Conservation (phyloP, 1,139 yeast species). For the Saccharomyces hybrid region DNA sequence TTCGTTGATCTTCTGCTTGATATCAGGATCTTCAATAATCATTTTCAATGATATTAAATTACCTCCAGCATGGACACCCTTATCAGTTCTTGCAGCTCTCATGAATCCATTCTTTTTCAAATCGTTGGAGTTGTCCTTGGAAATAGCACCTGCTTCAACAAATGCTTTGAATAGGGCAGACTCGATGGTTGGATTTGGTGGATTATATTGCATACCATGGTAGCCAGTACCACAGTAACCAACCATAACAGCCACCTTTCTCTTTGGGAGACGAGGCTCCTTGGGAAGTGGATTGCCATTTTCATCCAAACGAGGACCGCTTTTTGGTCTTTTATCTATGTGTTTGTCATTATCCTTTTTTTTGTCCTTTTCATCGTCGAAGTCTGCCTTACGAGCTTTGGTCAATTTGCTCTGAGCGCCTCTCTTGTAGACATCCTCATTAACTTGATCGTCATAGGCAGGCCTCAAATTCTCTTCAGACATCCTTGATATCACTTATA, state of each 20-base stretch:
- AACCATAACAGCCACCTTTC: slow-evolving; percentile 82
- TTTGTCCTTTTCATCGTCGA: slow-evolving; percentile 28
- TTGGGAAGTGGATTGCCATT: slow-evolving; percentile 52
- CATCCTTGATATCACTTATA: slow-evolving; percentile 6
- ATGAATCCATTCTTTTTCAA: slow-evolving; percentile 84
- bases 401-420: slow-evolving; percentile 43
- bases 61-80: slow-evolving; percentile 99
- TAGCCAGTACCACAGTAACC: slow-evolving; percentile 99
- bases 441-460: slow-evolving; percentile 27
- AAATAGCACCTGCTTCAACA: slow-evolving; percentile 82
- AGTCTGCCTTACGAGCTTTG: slow-evolving; percentile 41
- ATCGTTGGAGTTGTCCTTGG: slow-evolving; percentile 82
- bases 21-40: slow-evolving; percentile 80
- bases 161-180: slow-evolving; percentile 83
- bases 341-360: slow-evolving; percentile 24
- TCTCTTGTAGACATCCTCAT: slow-evolving; percentile 37
- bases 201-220: slow-evolving; percentile 95
- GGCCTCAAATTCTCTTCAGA: slow-evolving; percentile 18
- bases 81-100: slow-evolving; percentile 97
- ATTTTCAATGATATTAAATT: slow-evolving; percentile 83
- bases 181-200: slow-evolving; percentile 87
- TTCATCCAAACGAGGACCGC: slow-evolving; percentile 40
- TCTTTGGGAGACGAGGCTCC: slow-evolving; percentile 35
- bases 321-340: slow-evolving; percentile 25
- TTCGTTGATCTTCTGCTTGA: slow-evolving; percentile 64